Conservation (phyloP, 2,329 filamentous ascomycete species). For the Xylaria arbuscula region DNA sequence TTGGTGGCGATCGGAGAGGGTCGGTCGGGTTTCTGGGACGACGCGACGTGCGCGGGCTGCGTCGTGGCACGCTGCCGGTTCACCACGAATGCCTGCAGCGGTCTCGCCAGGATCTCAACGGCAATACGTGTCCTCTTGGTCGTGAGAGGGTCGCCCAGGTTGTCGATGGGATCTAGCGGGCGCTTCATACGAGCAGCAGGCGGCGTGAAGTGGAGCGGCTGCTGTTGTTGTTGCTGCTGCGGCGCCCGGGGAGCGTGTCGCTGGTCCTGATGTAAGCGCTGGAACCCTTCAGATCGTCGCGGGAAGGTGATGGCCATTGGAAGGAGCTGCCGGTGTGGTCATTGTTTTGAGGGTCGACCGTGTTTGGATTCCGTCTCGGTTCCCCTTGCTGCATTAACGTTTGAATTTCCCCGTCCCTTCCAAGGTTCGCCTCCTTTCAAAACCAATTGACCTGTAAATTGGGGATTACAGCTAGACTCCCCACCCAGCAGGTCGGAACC, state of each 20-base stretch:
- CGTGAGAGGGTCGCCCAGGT: conserved; percentile 58
- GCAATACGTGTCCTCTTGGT: conserved; percentile 64
- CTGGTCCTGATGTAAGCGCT: conserved; percentile 40
- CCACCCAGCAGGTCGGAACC: conserved; percentile 15
- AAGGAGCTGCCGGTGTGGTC: conserved; percentile 15
- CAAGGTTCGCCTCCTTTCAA: conserved; percentile 33
- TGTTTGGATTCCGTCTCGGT: conserved; percentile 11
- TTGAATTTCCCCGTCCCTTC: conserved; percentile 31
- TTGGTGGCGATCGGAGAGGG: conserved; percentile 40
- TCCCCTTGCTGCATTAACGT: conserved; percentile 26
- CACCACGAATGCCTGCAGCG: conserved; percentile 44
- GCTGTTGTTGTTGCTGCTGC: conserved; percentile 24
- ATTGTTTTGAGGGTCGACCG: conserved; percentile 15
- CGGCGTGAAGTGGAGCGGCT: conserved; percentile 4
- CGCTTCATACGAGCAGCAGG: conserved; percentile 60
- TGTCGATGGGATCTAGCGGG: conserved; percentile 57
- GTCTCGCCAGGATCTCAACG: conserved; percentile 61
- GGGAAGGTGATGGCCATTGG: conserved; percentile 45
- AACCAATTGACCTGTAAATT: conserved; percentile 38
- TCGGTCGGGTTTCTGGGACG: conserved; percentile 40
- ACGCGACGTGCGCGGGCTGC: conserved; percentile 40
- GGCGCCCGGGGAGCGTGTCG: conserved; percentile 32
- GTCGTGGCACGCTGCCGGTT: conserved; percentile 41
- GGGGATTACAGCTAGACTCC: conserved; percentile 22
- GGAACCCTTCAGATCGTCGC: conserved; percentile 47